Evolutionary conservation across 495 filamentous ascomycete species (phyloP), one percentile per base, ranked within the genome.

Genomic region (Aspergillus funiculosus): DNA sequence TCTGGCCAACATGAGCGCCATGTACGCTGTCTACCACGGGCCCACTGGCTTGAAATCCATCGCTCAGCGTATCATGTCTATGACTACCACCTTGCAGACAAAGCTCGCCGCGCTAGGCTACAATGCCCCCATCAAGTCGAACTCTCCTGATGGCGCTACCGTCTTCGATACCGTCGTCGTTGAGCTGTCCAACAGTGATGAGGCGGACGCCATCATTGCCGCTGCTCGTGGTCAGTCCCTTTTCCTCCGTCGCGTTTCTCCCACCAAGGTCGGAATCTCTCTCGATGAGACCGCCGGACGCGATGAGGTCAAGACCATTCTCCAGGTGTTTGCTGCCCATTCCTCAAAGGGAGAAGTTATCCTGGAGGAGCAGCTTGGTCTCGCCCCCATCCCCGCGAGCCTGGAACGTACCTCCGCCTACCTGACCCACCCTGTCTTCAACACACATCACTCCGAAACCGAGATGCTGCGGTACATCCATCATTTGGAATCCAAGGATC

Each of bases 21-120:
- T 98, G 68, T 98, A 96, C 64, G 92, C 89, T n/a, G 78, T 97
- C 27, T 98, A 97, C 61, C 92, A 98, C 60, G 92, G 92, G 2
- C 92, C 92, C 2, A 56, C 78, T 25, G 94, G 94, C 10, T 72
- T 98, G 36, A 87, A 81, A 67, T 76, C 76, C 13, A 97, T 97
- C 55, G 92, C 92, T 8, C 78, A 91, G 58, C 77, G 82, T 42
- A 77, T 83, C 49, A 78, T 86, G 57, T 75, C 80, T 15, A 79
- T 81, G 50, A 82, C 92, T 9, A 72, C 81, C 47, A 69, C 84
- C 4, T 48, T 97, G 19, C 82, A 87, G 53, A 68, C 81, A 35
- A 81, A 77, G 31, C 70, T 92, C 13, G 69, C 78, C 21, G 58
- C 68, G n/a, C 60, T 84, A 36, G 88, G 87, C 2, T 86, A 80